Conservation (phyloP, 2,329 filamentous ascomycete genomes). For the Epichloe coenophiala region DNA sequence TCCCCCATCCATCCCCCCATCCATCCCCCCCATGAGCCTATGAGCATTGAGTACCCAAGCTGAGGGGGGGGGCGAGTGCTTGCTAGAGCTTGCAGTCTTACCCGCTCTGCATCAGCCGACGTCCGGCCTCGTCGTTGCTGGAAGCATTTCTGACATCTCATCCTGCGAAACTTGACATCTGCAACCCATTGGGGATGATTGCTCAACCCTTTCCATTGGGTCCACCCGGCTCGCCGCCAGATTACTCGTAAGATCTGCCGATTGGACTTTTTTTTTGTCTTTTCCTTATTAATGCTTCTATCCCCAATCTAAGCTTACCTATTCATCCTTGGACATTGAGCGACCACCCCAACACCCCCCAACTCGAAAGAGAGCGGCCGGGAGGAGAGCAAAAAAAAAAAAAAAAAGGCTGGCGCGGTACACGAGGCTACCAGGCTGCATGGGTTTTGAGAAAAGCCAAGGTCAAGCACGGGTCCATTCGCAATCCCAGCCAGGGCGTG, state of each 20-base stretch:
- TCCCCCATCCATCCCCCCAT: no score
- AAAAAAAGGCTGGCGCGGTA: slow-evolving; percentile 1
- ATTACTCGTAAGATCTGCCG: not conserved
- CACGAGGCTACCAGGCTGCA: slow-evolving; percentile 3
- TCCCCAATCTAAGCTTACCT: not conserved
- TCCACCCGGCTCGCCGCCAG: slow-evolving; percentile 1
- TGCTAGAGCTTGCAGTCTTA: not conserved
- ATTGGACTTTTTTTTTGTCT: not conserved
- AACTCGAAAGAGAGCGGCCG: not conserved
- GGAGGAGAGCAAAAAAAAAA: not conserved
- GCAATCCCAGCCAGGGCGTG: slow-evolving; percentile 6
- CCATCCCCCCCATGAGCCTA: no score
- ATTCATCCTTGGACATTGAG: not conserved
- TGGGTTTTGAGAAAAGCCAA: not conserved
- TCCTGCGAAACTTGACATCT: slow-evolving; percentile 1
- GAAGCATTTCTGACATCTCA: not conserved
- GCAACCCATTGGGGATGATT: slow-evolving; percentile 3
- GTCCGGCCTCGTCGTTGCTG: not conserved
- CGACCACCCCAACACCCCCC: not conserved
- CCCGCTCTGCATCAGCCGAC: not conserved
- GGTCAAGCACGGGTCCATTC: slow-evolving; percentile 3
- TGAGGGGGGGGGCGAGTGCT: not conserved
- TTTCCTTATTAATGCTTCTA: not conserved
- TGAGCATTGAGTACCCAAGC: no score
- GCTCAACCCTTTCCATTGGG: slow-evolving; percentile 2